phyloP scores from a whole-genome alignment of 2,329 filamentous ascomycete species.

The Colletotrichum chlorophyti region DNA sequence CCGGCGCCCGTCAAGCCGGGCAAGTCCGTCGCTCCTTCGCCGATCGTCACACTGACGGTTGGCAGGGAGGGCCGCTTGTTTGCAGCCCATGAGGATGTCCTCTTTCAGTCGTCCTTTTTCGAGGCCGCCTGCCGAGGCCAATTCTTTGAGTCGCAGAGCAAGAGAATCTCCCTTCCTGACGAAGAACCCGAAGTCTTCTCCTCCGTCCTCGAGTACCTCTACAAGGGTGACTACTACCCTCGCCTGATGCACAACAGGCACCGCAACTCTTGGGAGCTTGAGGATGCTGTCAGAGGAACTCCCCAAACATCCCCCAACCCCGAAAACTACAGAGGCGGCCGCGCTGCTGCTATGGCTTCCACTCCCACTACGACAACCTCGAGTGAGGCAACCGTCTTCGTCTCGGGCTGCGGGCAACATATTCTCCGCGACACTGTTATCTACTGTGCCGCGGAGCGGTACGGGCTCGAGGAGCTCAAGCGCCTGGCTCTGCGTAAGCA shows the following conservation, averaged over 20 bases:
- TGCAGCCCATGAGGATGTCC: conserved; percentile 92
- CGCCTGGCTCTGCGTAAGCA: conserved; percentile 91
- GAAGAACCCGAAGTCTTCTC: conserved; percentile 93
- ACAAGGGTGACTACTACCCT: conserved; percentile 93
- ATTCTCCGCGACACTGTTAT: conserved; percentile 92
- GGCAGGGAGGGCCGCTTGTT: conserved; percentile 88
- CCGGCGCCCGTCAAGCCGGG: conserved; percentile 53
- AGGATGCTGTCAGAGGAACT: conserved; percentile 61
- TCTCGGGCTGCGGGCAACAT: conserved; percentile 75
- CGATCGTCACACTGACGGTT: conserved; percentile 87
- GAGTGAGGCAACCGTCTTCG: conserved; percentile 79
- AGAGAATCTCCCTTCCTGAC: conserved; percentile 81
- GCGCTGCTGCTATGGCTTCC: conserved; percentile 46
- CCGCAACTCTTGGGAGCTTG: conserved; percentile 82
- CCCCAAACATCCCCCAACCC: conserved; percentile 58
- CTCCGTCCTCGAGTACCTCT: conserved; percentile 87
- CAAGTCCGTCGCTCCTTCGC: conserved; percentile 54
- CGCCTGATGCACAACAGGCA: conserved; percentile 83
- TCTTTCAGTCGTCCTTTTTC: conserved; percentile 87
- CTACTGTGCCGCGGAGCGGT: conserved; percentile 91
- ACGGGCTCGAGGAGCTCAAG: conserved; percentile 92
- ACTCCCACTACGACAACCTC: conserved; percentile 46
- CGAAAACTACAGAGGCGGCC: conserved; percentile 49
- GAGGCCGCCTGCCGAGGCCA: conserved; percentile 70
- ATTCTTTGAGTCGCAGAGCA: conserved; percentile 78